A percentile compares a stretch with the other conserved stretches of the same genome.
Conservation (phyloP, 1,284 basidiomycete species). For the Papiliotrema flavescens region DNA sequence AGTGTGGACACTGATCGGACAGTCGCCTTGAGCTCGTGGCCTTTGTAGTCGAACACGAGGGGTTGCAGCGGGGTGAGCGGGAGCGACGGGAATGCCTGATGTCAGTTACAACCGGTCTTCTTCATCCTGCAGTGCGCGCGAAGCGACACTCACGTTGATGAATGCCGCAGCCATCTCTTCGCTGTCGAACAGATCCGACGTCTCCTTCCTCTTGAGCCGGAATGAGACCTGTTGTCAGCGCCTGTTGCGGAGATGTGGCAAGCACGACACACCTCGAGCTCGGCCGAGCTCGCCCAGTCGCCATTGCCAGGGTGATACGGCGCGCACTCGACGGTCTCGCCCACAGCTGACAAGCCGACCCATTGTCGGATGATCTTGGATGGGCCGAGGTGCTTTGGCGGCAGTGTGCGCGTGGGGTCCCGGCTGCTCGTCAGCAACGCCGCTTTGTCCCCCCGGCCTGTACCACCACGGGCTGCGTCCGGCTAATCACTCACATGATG, state of each 20-base stretch:
- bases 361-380: conserved; percentile 62
- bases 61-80: conserved; percentile 62
- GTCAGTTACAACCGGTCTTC: not conserved
- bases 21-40: conserved; percentile 72
- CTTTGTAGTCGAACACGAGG: conserved; percentile 86
- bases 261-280: conserved; percentile 58
- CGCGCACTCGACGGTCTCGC: conserved; percentile 71
- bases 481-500: conserved; percentile 57
- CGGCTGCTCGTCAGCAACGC: conserved; percentile 53
- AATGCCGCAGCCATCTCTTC: conserved; percentile 81
- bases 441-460: too few species aligned
- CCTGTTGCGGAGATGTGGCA: not conserved
- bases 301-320: conserved; percentile 60
- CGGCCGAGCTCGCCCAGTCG: conserved; percentile 70
- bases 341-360: conserved; percentile 74
- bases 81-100: conserved; percentile 62
- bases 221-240: conserved; percentile 58
- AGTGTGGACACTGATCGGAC: conserved; percentile 64
- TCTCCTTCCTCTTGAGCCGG: conserved; percentile 60
- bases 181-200: conserved; percentile 69
- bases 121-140: not conserved
- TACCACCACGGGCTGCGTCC: too few species aligned
- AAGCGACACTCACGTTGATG: conserved; percentile 52
- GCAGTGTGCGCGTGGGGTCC: conserved; percentile 67
- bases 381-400: conserved; percentile 60